Conservation (phyloP, 257 asterid species). For the Linderniella brevidens region DNA sequence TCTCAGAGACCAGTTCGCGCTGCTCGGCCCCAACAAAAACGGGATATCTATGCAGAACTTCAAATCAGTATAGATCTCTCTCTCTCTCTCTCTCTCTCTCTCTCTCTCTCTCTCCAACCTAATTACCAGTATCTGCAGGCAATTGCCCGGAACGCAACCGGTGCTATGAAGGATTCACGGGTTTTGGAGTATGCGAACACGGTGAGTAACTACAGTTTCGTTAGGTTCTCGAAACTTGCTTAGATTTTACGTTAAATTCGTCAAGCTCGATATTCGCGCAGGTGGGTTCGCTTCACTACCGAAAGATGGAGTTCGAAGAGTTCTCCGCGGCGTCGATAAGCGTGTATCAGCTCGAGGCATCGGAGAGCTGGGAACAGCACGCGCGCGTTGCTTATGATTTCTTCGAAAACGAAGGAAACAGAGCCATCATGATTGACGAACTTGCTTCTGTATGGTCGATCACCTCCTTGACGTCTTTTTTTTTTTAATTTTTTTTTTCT, state of each 20-base stretch:
- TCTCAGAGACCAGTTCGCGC: slow-evolving; percentile 75
- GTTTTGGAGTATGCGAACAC: slow-evolving; percentile 61
- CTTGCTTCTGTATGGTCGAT: slow-evolving; percentile 67
- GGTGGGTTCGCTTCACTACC: slow-evolving; percentile 82
- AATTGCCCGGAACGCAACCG: slow-evolving; percentile 46
- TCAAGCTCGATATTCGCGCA: slow-evolving; percentile 11
- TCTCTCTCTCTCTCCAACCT: background rate
- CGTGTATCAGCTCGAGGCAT: slow-evolving; percentile 81
- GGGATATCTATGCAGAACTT: slow-evolving; percentile 69
- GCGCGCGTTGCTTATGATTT: slow-evolving; percentile 83
- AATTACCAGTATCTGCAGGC: slow-evolving; percentile 32
- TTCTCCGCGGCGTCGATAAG: slow-evolving; percentile 81
- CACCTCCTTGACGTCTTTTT: slow-evolving; percentile 5
- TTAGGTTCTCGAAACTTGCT: background rate
- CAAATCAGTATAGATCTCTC: slow-evolving; percentile 24
- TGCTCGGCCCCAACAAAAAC: slow-evolving; percentile 72
- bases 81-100: slow-evolving; percentile 8
- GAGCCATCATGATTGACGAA: slow-evolving; percentile 89
- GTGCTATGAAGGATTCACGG: slow-evolving; percentile 90
- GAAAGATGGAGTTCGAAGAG: slow-evolving; percentile 80
- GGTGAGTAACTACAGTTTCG: slow-evolving; percentile 19
- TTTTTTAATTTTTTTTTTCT: background rate
- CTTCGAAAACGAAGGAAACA: slow-evolving; percentile 81
- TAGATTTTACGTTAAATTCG: background rate
- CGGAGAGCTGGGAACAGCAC: slow-evolving; percentile 83